phyloP scores from a whole-genome alignment of 306 rosid species.

The Malus asiatica region DNA sequence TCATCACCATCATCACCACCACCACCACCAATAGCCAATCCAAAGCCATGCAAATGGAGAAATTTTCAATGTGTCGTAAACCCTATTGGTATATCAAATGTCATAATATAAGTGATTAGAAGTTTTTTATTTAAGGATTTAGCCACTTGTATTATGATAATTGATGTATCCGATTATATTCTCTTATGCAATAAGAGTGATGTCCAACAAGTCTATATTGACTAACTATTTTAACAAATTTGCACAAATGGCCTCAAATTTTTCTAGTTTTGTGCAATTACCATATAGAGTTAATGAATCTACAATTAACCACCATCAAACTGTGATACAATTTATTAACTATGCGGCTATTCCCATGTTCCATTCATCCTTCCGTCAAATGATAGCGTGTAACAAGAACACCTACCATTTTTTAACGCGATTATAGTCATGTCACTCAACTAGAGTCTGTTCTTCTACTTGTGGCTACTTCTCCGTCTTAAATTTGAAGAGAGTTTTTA shows the following conservation, averaged over 20 bases:
- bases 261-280: neutral
- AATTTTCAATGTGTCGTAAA: no score
- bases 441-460: neutral
- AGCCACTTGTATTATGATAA: no score
- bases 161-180: no score
- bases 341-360: neutral
- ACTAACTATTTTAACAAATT: neutral
- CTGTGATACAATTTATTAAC: neutral
- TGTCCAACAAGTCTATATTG: slow-evolving; percentile 1
- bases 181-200: neutral
- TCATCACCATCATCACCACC: neutral
- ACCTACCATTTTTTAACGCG: no score
- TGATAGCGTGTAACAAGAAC: no score
- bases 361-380: neutral
- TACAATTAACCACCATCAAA: neutral
- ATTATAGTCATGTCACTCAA: neutral
- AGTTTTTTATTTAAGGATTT: no score
- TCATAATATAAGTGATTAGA: no score
- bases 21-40: neutral
- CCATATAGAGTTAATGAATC: neutral
- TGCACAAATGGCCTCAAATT: neutral
- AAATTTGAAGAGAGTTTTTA: no score
- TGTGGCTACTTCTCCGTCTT: no score
- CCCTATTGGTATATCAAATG: fast-evolving
- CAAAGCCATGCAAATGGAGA: neutral